Conservation (phyloP, 495 filamentous ascomycete species). For the Hypoxylon cercidicola region DNA sequence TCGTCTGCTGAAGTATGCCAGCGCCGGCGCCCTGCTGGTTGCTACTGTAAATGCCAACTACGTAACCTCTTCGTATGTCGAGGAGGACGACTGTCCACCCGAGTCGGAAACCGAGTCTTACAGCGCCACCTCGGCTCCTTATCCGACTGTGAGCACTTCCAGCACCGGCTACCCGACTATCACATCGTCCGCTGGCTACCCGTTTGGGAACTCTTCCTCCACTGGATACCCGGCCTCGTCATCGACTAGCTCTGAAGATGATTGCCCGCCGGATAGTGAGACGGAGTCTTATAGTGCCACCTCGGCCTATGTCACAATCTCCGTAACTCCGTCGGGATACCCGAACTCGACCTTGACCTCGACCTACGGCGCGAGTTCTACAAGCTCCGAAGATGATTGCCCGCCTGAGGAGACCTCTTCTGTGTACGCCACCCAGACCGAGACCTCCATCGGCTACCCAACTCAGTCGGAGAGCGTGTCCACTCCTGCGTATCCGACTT, state of each 20-base stretch:
- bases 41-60: constrained; percentile 43
- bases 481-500: constrained; percentile 11
- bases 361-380: no score
- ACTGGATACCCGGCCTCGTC: constrained; percentile 29
- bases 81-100: constrained; percentile 34
- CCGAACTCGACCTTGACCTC: background rate
- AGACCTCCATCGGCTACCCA: constrained; percentile 15
- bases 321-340: constrained; percentile 6
- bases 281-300: constrained; percentile 14
- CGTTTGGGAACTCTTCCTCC: constrained; percentile 15
- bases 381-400: no score
- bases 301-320: constrained; percentile 10
- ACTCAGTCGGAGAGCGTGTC: constrained; percentile 6
- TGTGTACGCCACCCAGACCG: no score
- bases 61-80: constrained; percentile 6
- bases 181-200: constrained; percentile 34
- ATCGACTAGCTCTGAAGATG: constrained; percentile 29
- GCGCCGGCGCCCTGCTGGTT: constrained; percentile 44
- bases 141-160: background rate
- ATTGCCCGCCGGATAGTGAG: constrained; percentile 32
- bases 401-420: no score
- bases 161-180: no score
- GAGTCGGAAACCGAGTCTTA: constrained; percentile 13
- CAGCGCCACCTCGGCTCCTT: constrained; percentile 8
- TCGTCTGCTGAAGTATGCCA: constrained; percentile 46